Percentiles rank a stretch among this genome's conserved stretches.
Evolutionary conservation across 139 green algal genomes (phyloP).

Genomic region (Marvania coccoides): DNA sequence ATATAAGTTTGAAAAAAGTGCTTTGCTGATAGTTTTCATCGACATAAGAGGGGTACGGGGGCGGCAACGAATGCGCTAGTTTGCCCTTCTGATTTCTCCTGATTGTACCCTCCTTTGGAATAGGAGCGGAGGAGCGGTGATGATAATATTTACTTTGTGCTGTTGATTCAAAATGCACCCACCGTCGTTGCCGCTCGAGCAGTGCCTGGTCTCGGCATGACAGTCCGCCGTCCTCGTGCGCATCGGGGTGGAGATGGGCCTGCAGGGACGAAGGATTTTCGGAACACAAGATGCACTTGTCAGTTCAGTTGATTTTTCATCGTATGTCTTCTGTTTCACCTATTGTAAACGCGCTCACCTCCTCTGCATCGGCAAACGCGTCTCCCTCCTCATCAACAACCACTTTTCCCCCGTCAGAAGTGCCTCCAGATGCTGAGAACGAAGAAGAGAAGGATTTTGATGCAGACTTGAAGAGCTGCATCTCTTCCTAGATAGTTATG

Average conservation of each 20-base stretch:
- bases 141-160: not conserved
- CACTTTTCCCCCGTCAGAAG: too few relatives aligned
- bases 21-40: too few relatives aligned
- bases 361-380: constrained; percentile 2
- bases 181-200: constrained; percentile 50
- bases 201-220: constrained; percentile 52
- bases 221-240: constrained; percentile 55
- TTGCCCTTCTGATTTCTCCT: not conserved
- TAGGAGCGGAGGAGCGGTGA: not conserved
- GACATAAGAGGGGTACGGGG: too few relatives aligned
- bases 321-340: not conserved
- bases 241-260: constrained; percentile 50
- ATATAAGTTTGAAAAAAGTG: too few relatives aligned
- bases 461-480: too few relatives aligned
- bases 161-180: not conserved
- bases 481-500: too few relatives aligned
- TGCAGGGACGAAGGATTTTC: constrained; percentile 29
- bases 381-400: constrained; percentile 6
- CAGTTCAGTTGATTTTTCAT: too few relatives aligned
- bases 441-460: too few relatives aligned
- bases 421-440: too few relatives aligned
- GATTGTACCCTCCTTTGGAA: too few relatives aligned
- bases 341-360: not conserved
- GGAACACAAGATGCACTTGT: not conserved
- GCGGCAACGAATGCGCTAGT: not conserved